Evolutionary conservation across 306 rosid genomes (phyloP).

Genomic region (Chamaecrista fasciculata): DNA sequence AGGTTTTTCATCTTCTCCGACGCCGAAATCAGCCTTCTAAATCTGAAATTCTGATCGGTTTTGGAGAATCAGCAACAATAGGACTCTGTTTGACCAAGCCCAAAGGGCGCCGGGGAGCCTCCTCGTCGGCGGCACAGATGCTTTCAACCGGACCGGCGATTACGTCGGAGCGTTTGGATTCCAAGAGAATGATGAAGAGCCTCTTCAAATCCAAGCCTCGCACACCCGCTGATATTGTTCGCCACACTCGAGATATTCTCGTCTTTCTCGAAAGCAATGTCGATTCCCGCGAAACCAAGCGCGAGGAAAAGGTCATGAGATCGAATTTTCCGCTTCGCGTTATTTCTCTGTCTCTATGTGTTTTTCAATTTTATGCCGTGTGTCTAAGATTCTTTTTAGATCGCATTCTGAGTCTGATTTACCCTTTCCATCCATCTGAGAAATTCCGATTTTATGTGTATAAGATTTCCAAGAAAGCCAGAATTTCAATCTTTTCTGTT

Average conservation of each 20-base stretch:
- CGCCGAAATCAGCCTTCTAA: not conserved
- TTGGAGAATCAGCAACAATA: slow-evolving; percentile 26
- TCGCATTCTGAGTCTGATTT: not conserved
- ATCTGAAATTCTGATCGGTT: not conserved
- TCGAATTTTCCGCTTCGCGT: not conserved
- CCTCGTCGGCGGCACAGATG: slow-evolving; percentile 33
- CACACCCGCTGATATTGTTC: slow-evolving; percentile 71
- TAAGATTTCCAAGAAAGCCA: not conserved
- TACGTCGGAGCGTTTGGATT: slow-evolving; percentile 26
- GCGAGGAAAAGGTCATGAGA: slow-evolving; percentile 57
- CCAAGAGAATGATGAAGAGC: slow-evolving; percentile 49
- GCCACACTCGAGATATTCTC: slow-evolving; percentile 77
- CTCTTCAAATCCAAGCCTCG: slow-evolving; percentile 85
- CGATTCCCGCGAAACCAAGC: slow-evolving; percentile 50
- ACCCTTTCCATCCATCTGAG: too few relatives aligned
- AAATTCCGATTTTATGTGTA: not conserved
- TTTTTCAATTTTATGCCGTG: not conserved
- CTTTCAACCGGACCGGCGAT: not conserved
- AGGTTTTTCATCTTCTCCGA: not conserved
- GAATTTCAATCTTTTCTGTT: not conserved
- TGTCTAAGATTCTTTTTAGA: not conserved
- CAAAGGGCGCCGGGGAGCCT: slow-evolving; percentile 34
- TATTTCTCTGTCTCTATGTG: not conserved
- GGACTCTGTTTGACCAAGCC: slow-evolving; percentile 41
- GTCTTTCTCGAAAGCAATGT: slow-evolving; percentile 35